phyloP scores from a whole-genome alignment of 495 filamentous ascomycete genomes.

The Lasiosphaeria miniovina region DNA sequence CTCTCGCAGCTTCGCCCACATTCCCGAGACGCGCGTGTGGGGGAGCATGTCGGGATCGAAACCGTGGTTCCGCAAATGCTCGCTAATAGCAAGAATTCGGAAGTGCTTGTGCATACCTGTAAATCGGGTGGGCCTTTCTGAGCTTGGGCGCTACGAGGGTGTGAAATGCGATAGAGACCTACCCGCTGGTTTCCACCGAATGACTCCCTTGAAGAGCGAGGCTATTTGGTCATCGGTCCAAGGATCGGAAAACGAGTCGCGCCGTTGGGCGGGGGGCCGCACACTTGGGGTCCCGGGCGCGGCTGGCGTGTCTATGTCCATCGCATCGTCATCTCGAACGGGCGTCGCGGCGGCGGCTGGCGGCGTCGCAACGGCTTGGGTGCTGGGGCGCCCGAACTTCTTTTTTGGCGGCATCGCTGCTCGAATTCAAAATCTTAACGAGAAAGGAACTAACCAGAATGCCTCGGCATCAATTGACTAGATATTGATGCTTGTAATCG shows the following conservation, averaged over 20 bases:
- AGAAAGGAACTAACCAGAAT: background rate
- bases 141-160: slow-evolving; percentile 11
- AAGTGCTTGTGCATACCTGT: slow-evolving; percentile 97
- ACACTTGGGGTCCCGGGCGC: slow-evolving; percentile 38
- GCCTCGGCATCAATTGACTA: background rate
- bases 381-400: slow-evolving; percentile 45
- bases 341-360: slow-evolving; percentile 35
- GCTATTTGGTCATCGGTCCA: slow-evolving; percentile 97
- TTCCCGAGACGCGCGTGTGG: slow-evolving; percentile 84
- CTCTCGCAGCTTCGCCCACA: slow-evolving; percentile 82
- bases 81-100: slow-evolving; percentile 84
- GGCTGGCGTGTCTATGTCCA: slow-evolving; percentile 50
- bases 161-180: slow-evolving; percentile 22
- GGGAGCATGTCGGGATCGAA: slow-evolving; percentile 63
- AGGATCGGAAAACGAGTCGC: slow-evolving; percentile 56
- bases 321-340: slow-evolving; percentile 47
- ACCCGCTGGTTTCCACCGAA: slow-evolving; percentile 95
- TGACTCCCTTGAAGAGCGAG: slow-evolving; percentile 80
- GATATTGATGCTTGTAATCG: too few species aligned
- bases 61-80: slow-evolving; percentile 82
- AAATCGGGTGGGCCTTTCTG: background rate
- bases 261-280: slow-evolving; percentile 32
- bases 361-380: slow-evolving; percentile 31
- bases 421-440: background rate
- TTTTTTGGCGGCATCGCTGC: slow-evolving; percentile 71